Evolutionary conservation across 495 filamentous ascomycete species (phyloP).

Genomic region (Penicillium odoratum): DNA sequence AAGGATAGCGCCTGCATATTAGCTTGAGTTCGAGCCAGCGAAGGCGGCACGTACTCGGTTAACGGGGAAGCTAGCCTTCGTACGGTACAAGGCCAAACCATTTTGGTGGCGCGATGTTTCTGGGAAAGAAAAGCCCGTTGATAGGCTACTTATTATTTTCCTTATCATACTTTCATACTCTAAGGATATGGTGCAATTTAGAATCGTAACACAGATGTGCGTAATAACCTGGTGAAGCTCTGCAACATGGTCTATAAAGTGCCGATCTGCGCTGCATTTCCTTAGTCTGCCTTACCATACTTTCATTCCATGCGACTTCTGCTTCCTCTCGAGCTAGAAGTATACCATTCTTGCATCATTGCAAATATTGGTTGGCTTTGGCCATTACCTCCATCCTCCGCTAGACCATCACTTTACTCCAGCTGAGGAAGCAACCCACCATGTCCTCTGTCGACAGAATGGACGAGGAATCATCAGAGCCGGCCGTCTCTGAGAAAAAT

Average conservation of each 20-base stretch:
- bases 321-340: neutral
- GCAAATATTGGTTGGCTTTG: neutral
- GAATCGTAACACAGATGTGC: neutral
- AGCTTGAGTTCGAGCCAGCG: neutral
- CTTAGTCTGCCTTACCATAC: neutral
- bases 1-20: neutral
- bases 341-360: neutral
- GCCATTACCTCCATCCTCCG: neutral
- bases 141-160: neutral
- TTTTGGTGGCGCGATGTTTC: neutral
- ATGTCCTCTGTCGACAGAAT: neutral
- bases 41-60: neutral
- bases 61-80: neutral
- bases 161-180: neutral
- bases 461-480: neutral
- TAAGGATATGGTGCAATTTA: neutral
- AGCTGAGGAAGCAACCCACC: neutral
- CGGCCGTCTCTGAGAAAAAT: neutral
- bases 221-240: neutral
- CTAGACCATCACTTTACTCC: neutral
- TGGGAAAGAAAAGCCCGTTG: neutral
- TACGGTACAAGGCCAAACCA: neutral
- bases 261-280: neutral
- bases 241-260: conserved; percentile 1
- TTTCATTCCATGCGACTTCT: neutral